Evolutionary conservation across 2,329 filamentous ascomycete species (phyloP), one percentile per base, ranked within the genome.

Genomic region (Penicillium sp.): DNA sequence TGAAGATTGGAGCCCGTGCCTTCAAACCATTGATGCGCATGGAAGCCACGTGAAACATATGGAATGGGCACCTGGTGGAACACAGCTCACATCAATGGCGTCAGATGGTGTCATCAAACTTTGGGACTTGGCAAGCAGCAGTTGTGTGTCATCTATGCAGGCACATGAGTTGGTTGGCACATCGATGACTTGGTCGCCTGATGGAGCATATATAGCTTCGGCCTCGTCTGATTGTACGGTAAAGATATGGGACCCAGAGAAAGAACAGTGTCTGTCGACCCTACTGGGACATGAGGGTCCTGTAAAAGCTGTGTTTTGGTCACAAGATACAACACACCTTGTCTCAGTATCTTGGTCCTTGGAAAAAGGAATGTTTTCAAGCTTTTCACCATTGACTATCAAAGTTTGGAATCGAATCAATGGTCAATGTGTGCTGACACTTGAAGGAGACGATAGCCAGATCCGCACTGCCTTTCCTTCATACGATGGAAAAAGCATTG

Each of bases 71-170:
- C 35, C 22, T 5, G 46, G 53, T 56, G 24, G 46, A 29, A 47
- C 14, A 13, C 48, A 9, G 13, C 31, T 62, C 8, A 48, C 51
- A 16, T 58, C 51, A 13, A 1, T 27, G 10, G 45, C 13, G 14
- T 50, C 41, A 0, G 19, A 45, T 19, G 48, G 37, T 31, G 33
- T 9, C 2, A 55, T 55, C 13, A 53, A 27, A 24, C 45, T 56
- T 21, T 59, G 50, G 57, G 33, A 59, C 43, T 24, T 33, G 14
- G 27, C 19, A 3, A 48, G 39, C 8, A 21, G 48, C 13, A 13
- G 35, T 19, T 37, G 33, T n/a, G 3, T 13, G 73, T 52, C 53
- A 16, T 63, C 50, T 11, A 51, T 67, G 9, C 49, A 62, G 29
- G 56, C 59, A 1, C 53, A 62, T 52, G 26, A 22, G 8, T 1